Conservation (phyloP, 2,329 filamentous ascomycete species). For the Dothistroma septosporum region DNA sequence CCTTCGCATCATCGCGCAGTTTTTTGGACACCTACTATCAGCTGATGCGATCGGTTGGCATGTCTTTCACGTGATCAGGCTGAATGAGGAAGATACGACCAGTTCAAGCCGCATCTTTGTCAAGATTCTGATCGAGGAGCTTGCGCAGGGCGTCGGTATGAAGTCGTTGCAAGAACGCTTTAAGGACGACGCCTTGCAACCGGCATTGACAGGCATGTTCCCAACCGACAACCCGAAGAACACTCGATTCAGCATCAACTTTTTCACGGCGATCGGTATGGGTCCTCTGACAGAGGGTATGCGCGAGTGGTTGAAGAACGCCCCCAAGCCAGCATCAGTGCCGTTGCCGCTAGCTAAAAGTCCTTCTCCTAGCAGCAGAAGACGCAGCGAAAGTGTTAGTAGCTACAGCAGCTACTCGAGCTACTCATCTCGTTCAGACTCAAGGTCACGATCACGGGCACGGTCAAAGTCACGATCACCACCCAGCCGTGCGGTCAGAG, state of each 20-base stretch:
- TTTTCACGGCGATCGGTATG: conserved; percentile 98
- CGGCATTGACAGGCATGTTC: conserved; percentile 80
- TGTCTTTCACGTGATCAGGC: conserved; percentile 73
- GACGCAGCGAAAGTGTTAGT: conserved; percentile 61
- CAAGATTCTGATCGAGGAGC: conserved; percentile 94
- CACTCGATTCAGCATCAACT: conserved; percentile 96
- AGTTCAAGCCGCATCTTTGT: conserved; percentile 96
- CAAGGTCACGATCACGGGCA: conserved; percentile 61
- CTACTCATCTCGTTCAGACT: conserved; percentile 45
- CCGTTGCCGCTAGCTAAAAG: conserved; percentile 52
- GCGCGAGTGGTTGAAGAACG: conserved; percentile 83
- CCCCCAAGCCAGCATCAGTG: conserved; percentile 77
- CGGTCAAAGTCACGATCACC: conserved; percentile 47
- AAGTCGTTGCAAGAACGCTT: conserved; percentile 71
- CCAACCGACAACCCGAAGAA: conserved; percentile 84
- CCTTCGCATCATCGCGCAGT: conserved; percentile 87
- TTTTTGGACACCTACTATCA: conserved; percentile 87
- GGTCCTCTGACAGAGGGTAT: conserved; percentile 90
- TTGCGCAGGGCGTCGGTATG: conserved; percentile 82
- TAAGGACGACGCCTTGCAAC: conserved; percentile 71
- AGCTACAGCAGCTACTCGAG: conserved; percentile 82
- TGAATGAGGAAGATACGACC: conserved; percentile 96
- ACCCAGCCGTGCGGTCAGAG: conserved; percentile 15
- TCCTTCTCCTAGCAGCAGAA: conserved; percentile 53
- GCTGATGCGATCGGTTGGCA: conserved; percentile 92